Evolutionary conservation across 23 red algal species (phyloP), one percentile per base, ranked within the genome.

Genomic region (Gracilaria gracilis): DNA sequence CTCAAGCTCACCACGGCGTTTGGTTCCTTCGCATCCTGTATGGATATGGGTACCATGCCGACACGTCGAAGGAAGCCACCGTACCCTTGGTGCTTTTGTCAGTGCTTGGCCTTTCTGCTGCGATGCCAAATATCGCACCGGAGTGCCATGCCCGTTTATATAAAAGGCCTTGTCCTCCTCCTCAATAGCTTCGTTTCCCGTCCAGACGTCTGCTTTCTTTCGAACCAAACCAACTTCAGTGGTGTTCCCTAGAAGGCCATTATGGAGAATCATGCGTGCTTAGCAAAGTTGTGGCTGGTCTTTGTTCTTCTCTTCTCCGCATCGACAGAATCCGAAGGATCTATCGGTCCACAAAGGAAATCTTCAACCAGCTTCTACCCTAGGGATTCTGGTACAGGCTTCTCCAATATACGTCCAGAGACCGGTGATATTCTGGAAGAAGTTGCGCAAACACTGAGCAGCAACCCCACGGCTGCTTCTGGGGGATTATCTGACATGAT

Each of bases 41-140:
- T 37, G 28, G 28, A 14, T 65, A 65, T 32, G 61, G 61, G 9
- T 29, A 34, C 8, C 27, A 69, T 69, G 37, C 28, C 27, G 32
- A 69, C 64, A 69, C 64, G 64, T 69, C 64, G n/a, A 24, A 28
- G 32, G 32, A 36, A 1, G 37, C 2, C 4, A 36, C 5, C 0
- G 64, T 9, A n/a, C n/a, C n/a, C n/a, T n/a, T n/a, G n/a, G 64
- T 69, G 64, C 7, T 24, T 62, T 24, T 69, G 64, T 69, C 64
- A 69, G 64, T 32, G 32, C 13, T 62, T 9, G 59, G 29, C 24
- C 64, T 8, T 36, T 69, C 64, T 20, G 19, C 11, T 69, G 28
- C 16, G 14, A 19, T 32, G 33, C 32, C 64, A 32, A 3, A 20
- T 34, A 69, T 37, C 33, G 37, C 37, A 69, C 64, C 28, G 38